These are phyloP conservation scores for Lophium mytilinum DNA, from an alignment of 495 filamentous ascomycete genomes.

Conservation along the genomic window DNA sequence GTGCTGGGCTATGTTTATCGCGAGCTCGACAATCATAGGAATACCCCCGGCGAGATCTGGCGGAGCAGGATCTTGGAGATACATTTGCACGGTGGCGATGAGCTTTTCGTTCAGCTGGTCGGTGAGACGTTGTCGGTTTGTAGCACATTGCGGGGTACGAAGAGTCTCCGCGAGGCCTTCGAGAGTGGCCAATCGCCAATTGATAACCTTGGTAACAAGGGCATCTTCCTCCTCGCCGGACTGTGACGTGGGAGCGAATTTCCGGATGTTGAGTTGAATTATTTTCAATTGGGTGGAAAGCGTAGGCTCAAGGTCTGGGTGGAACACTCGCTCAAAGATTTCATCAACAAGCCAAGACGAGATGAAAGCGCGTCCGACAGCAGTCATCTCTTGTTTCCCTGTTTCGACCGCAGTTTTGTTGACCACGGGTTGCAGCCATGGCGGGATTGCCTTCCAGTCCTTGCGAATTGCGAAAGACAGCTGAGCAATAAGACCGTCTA, in stretches of 20 bases:
- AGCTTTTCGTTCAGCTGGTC: constrained; percentile 62
- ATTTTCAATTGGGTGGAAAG: constrained; percentile 72
- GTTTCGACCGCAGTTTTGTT: constrained; percentile 73
- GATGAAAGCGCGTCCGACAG: constrained; percentile 84
- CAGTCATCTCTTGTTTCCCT: constrained; percentile 94
- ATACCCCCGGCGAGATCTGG: constrained; percentile 71
- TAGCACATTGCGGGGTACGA: constrained; percentile 51
- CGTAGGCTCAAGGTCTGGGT: constrained; percentile 68
- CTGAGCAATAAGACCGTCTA: constrained; percentile 93
- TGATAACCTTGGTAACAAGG: constrained; percentile 74
- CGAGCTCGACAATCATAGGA: constrained; percentile 87
- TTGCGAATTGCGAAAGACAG: constrained; percentile 92
- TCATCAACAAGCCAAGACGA: constrained; percentile 87
- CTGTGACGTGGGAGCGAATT: constrained; percentile 55
- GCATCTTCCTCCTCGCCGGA: constrained; percentile 87
- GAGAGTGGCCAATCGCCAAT: constrained; percentile 88
- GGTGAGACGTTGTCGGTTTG: constrained; percentile 58
- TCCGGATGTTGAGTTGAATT: constrained; percentile 84
- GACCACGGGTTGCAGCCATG: constrained; percentile 68
- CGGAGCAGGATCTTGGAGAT: constrained; percentile 67
- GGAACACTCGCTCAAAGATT: constrained; percentile 83
- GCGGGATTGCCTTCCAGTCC: constrained; percentile 73
- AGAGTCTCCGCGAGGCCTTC: constrained; percentile 77
- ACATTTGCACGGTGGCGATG: constrained; percentile 56
- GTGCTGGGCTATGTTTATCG: constrained; percentile 76